These are phyloP conservation scores for Gossypium gossypioides DNA, from an alignment of 441 rosid species.

Conservation along the genomic window DNA sequence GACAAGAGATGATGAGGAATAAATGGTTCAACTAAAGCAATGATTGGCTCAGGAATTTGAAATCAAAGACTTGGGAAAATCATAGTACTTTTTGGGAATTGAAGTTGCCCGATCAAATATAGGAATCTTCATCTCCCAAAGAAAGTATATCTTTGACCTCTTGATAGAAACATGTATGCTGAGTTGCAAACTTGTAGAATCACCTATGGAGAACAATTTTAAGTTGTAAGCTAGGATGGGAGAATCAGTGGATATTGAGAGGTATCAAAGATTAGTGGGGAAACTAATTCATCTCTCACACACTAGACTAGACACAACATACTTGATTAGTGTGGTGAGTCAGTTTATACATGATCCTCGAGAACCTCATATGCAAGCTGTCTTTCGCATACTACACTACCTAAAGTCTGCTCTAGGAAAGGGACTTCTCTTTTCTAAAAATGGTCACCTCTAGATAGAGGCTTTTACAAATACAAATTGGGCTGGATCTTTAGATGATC, in stretches of 20 bases:
- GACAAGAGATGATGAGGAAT: too few relatives aligned
- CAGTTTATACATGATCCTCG: neutral
- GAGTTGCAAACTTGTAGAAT: neutral
- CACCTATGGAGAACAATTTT: neutral
- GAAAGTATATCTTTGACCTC: neutral
- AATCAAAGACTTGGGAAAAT: neutral
- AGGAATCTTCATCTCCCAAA: neutral
- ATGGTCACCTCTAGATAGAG: too few relatives aligned
- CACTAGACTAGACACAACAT: neutral
- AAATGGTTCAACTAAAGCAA: too few relatives aligned
- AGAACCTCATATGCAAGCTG: neutral
- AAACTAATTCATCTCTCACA: too few relatives aligned
- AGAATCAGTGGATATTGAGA: too few relatives aligned
- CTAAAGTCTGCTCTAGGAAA: neutral
- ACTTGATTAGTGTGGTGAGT: neutral
- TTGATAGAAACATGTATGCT: neutral
- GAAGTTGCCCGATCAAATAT: neutral
- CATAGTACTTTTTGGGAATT: neutral
- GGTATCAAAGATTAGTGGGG: too few relatives aligned
- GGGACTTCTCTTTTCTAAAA: too few relatives aligned
- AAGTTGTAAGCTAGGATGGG: neutral
- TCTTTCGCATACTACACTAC: neutral
- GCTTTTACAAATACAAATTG: neutral
- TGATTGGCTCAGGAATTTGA: neutral
- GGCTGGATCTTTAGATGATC: neutral